Percentiles rank a stretch among this genome's conserved stretches.
Conservation (phyloP, 176 grass and related monocot species). For the Lolium rigidum region DNA sequence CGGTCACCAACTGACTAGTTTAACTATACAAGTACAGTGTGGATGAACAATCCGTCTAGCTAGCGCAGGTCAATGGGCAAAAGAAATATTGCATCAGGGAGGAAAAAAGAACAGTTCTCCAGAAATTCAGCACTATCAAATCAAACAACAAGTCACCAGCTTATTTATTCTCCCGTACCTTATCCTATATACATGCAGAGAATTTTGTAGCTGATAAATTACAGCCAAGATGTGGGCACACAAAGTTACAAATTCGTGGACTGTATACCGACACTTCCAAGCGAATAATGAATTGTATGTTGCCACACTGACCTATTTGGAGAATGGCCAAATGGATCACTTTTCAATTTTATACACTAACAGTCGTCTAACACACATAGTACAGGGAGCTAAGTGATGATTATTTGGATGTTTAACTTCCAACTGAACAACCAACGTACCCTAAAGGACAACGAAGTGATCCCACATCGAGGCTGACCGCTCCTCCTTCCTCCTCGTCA, state of each 20-base stretch:
- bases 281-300: background rate
- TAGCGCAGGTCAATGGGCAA: slow-evolving; percentile 12
- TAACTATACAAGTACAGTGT: background rate
- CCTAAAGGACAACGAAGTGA: background rate
- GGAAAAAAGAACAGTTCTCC: background rate
- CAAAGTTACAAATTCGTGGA: no score
- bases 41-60: background rate
- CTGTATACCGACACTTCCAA: background rate
- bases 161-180: slow-evolving; percentile 20
- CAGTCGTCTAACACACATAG: background rate
- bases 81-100: background rate
- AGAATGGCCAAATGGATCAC: background rate
- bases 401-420: background rate
- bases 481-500: no score
- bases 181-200: background rate
- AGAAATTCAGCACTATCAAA: background rate
- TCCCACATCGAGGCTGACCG: background rate
- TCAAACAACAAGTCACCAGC: background rate
- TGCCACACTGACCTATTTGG: slow-evolving; percentile 21
- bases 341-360: background rate
- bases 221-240: no score
- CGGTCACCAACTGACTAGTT: slow-evolving; percentile 38
- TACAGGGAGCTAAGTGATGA: background rate
- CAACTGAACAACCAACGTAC: background rate
- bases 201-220: background rate